phyloP scores from a whole-genome alignment of 2,329 filamentous ascomycete genomes.

The Botrytis galanthina region DNA sequence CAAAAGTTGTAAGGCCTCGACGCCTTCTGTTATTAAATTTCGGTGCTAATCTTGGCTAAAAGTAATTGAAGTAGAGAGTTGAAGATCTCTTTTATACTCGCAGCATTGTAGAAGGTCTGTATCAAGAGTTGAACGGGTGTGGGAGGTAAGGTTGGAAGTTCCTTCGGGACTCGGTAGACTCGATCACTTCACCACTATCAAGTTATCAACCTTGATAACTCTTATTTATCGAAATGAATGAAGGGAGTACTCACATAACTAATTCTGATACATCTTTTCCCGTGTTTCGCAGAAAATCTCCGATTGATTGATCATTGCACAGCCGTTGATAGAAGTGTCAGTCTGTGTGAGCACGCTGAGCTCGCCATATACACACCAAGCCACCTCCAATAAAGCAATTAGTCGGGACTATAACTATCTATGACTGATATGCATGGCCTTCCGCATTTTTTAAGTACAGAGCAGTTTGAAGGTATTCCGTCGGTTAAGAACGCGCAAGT shows the following conservation, averaged over 20 bases:
- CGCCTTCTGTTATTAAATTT: background rate
- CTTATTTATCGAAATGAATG: too few species aligned
- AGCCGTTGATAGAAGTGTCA: background rate
- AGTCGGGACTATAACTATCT: too few species aligned
- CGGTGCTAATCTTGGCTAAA: background rate
- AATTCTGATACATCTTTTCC: background rate
- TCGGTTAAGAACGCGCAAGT: background rate
- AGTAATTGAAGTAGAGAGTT: fast-evolving
- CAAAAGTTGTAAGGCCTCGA: background rate
- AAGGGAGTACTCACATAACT: background rate
- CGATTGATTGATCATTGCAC: background rate
- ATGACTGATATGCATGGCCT: background rate
- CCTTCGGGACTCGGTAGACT: background rate
- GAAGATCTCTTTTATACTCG: fast-evolving
- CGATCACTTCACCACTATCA: background rate
- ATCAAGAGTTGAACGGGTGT: background rate
- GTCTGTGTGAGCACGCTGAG: background rate
- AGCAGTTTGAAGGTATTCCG: background rate
- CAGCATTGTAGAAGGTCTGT: background rate
- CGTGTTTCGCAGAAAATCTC: background rate
- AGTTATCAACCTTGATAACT: background rate
- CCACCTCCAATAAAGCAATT: background rate
- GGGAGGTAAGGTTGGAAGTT: background rate
- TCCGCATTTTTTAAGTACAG: background rate
- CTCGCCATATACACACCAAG: background rate